Conservation (phyloP, 768 basidiomycete species). For the Gyrodon lividus region DNA sequence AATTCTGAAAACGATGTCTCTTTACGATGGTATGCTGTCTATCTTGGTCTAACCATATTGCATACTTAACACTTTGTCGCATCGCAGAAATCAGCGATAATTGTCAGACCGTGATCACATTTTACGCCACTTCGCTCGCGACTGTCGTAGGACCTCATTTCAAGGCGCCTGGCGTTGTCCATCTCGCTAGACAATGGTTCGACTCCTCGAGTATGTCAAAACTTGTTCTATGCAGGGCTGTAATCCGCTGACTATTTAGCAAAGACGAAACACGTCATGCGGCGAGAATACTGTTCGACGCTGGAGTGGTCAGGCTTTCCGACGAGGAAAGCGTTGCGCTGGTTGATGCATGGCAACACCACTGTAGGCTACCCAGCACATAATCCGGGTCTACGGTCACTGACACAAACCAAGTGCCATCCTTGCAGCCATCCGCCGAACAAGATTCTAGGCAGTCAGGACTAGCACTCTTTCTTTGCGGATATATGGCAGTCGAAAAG, state of each 20-base stretch:
- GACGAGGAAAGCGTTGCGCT: slow-evolving; percentile 63
- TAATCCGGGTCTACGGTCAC: neutral
- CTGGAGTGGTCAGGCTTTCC: slow-evolving; percentile 61
- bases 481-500: slow-evolving; percentile 78
- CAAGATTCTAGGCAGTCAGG: slow-evolving; percentile 60
- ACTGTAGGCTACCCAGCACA: slow-evolving; percentile 43
- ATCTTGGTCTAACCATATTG: neutral
- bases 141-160: slow-evolving; percentile 59
- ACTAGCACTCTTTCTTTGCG: slow-evolving; percentile 76
- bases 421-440: slow-evolving; percentile 57
- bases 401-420: slow-evolving; percentile 48
- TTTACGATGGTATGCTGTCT: slow-evolving; percentile 59
- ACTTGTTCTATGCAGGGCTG: neutral
- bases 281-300: slow-evolving; percentile 75
- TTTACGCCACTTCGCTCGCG: slow-evolving; percentile 74
- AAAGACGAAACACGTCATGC: slow-evolving; percentile 76
- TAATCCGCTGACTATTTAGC: slow-evolving; percentile 7
- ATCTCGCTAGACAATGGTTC: slow-evolving; percentile 75
- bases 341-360: slow-evolving; percentile 63
- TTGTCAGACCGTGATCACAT: slow-evolving; percentile 73
- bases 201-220: slow-evolving; percentile 59
- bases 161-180: slow-evolving; percentile 66
- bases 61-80: neutral
- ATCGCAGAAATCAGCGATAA: slow-evolving; percentile 66
- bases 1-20: slow-evolving; percentile 67